Conservation (phyloP, 768 basidiomycete species). For the Collybia nuda region DNA sequence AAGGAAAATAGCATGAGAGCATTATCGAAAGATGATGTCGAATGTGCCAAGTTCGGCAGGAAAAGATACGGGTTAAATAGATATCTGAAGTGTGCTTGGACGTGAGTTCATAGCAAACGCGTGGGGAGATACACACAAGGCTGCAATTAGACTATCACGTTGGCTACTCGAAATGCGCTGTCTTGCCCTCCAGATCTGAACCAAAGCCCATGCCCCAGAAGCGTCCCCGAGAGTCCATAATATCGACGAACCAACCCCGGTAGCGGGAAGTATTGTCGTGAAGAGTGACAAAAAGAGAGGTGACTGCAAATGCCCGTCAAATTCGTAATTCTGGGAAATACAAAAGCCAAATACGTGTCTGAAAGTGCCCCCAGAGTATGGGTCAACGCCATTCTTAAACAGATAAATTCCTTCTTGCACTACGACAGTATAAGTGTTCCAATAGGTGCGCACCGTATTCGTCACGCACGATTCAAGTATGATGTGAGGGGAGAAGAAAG, state of each 20-base stretch:
- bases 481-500: constrained; percentile 82
- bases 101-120: background rate
- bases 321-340: background rate
- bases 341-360: constrained; percentile 65
- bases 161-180: constrained; percentile 45
- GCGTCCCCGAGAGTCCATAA: constrained; percentile 75
- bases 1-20: constrained; percentile 63
- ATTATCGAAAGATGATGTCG: constrained; percentile 84
- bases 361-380: constrained; percentile 85
- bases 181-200: constrained; percentile 66
- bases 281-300: constrained; percentile 78
- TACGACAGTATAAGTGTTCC: constrained; percentile 28
- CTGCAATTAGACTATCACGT: constrained; percentile 62
- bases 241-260: constrained; percentile 44
- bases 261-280: constrained; percentile 64
- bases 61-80: constrained; percentile 89
- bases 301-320: constrained; percentile 48
- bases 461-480: constrained; percentile 68
- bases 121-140: constrained; percentile 49
- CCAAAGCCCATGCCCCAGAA: constrained; percentile 65
- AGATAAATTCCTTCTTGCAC: constrained; percentile 92
- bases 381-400: constrained; percentile 73
- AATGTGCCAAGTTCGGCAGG: constrained; percentile 75
- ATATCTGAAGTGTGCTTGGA: constrained; percentile 48
- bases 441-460: background rate